These are phyloP conservation scores for Lippia alba DNA, from an alignment of 305 asterid species.

Conservation along the genomic window DNA sequence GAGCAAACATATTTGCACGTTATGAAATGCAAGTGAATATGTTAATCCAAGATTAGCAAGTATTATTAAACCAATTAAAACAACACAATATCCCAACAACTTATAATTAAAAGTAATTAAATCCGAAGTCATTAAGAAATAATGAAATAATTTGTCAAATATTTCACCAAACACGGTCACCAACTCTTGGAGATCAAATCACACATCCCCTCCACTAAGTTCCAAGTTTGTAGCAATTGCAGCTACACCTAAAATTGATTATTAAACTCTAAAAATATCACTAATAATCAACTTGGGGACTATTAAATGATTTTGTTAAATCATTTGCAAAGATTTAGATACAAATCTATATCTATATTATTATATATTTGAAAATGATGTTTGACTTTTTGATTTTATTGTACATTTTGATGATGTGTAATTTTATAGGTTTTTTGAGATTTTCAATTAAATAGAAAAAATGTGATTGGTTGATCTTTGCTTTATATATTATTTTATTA, in stretches of 20 bases:
- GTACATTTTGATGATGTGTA: no score
- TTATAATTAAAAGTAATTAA: background rate
- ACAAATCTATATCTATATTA: no score
- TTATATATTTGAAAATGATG: no score
- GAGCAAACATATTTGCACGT: no score
- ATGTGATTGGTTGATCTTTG: no score
- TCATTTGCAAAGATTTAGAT: no score
- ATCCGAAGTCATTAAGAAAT: background rate
- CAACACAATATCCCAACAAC: background rate
- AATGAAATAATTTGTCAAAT: conserved; percentile 8
- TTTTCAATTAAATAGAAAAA: no score
- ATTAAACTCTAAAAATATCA: background rate
- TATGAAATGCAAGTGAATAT: background rate
- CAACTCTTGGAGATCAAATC: conserved; percentile 13
- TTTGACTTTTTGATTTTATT: no score
- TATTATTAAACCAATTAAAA: background rate
- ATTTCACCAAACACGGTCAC: conserved; percentile 33
- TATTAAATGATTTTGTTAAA: no score
- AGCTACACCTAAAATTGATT: background rate
- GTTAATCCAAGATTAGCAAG: background rate
- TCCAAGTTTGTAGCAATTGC: conserved; percentile 12
- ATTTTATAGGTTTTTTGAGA: no score
- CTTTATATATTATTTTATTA: no score
- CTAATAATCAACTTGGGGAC: background rate
- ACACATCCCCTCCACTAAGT: conserved; percentile 1